Evolutionary conservation across 1,284 basidiomycete genomes (phyloP), one percentile per base, ranked within the genome.

Genomic region (Irpex rosettiformis): DNA sequence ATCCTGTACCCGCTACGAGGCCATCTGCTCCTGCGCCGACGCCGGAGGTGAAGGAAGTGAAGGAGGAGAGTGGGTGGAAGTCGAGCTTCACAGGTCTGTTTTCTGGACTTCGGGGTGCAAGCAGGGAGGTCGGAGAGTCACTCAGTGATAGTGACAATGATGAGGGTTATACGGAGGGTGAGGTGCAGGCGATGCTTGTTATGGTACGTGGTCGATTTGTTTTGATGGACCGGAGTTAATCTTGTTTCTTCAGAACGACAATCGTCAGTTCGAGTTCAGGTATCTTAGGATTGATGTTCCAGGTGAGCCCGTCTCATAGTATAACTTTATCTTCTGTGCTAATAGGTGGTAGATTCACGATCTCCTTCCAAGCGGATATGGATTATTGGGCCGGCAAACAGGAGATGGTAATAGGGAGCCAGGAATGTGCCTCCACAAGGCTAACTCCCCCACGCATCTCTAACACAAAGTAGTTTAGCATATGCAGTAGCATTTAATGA

Each of bases 201-300:
- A 83, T 83, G 77, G 89, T 90, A 71, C 58, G 83, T 75, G 33
- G 21, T 43, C 33, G 37, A 33, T 21, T 21, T 57, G 30, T 18
- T 3, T 55, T 56, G 47, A 54, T 52, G 27, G 57, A 52, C 37
- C 43, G 62, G 30, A 37, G 54, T 25, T 40, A 28, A 30, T 27
- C 21, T 49, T 61, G 52, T 60, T 54, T 59, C 57, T 56, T 33
- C 67, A 92, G 89, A 88, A 91, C 64, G 81, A 82, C 52, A 79
- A 86, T 57, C 91, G 89, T 4, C 85, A 88, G 67, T 93, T 90
- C 69, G 80, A 86, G 57, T 89, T 89, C 71, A 80, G 87, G 57
- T 91, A 91, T 69, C 77, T 93, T 51, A 76, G 92, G 48, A 79
- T 93, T 51, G 89, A 93, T 69, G 79, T 93, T 62, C 90, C 91